Evolutionary conservation across 2,329 filamentous ascomycete species (phyloP).

Genomic region (Colletotrichum trifolii): DNA sequence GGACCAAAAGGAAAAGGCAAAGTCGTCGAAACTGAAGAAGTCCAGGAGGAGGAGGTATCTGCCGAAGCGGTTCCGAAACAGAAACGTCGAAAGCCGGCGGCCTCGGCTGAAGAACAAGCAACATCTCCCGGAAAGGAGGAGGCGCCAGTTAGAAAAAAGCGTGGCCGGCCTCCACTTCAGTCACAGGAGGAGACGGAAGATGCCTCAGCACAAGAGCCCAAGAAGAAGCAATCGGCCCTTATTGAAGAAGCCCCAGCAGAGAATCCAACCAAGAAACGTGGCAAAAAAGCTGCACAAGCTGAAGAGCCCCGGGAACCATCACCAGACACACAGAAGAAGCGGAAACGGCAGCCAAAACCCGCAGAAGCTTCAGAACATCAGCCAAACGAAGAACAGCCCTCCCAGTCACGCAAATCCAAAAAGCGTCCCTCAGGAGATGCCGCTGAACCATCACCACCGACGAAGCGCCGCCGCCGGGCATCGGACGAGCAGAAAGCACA

Average conservation of each 20-base stretch:
- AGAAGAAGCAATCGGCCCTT: constrained; percentile 1
- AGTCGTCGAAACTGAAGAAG: constrained; percentile 7
- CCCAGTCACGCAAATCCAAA: constrained; percentile 21
- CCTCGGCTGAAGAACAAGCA: constrained; percentile 25
- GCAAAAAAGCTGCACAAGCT: constrained; percentile 11
- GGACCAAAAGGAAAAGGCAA: constrained; percentile 17
- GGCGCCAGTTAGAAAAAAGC: constrained; percentile 12
- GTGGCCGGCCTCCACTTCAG: constrained; percentile 10
- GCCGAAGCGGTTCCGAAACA: constrained; percentile 24
- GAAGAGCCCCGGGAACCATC: constrained; percentile 20
- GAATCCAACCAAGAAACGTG: constrained; percentile 21
- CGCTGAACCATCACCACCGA: constrained; percentile 10
- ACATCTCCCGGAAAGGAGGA: constrained; percentile 27
- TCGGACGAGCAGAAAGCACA: constrained; percentile 26
- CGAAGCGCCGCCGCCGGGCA: constrained; percentile 25
- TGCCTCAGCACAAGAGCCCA: not conserved
- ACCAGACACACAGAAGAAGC: constrained; percentile 31
- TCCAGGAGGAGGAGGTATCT: constrained; percentile 23
- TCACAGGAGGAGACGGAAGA: constrained; percentile 32
- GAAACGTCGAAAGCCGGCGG: constrained; percentile 38
- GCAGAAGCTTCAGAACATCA: constrained; percentile 28
- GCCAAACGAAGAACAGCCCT: constrained; percentile 34
- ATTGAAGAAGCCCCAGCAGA: not conserved
- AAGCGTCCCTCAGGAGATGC: constrained; percentile 17
- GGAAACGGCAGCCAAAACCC: constrained; percentile 34